Evolutionary conservation across 306 rosid species (phyloP).

Genomic region (Sesbania bispinosa): DNA sequence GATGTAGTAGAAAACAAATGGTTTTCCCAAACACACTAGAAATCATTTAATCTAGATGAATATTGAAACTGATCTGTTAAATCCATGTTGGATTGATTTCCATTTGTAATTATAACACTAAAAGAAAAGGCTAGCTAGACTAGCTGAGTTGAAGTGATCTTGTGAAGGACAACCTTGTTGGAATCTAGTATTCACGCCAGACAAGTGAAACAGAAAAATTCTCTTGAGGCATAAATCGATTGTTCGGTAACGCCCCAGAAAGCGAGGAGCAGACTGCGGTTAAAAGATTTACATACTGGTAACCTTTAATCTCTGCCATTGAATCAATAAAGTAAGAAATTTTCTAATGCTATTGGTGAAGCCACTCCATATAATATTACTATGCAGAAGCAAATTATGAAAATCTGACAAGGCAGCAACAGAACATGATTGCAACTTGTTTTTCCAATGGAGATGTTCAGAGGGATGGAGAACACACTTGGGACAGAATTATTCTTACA

Average conservation of each 20-base stretch:
- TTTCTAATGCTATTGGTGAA: constrained; percentile 6
- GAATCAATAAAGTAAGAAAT: not conserved
- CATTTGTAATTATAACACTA: not conserved
- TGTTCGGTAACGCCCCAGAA: constrained; percentile 20
- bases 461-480: constrained; percentile 9
- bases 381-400: constrained; percentile 27
- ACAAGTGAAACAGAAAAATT: constrained; percentile 9
- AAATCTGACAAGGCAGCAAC: constrained; percentile 33
- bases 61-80: too few relatives aligned
- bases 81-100: too few relatives aligned
- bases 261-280: constrained; percentile 22
- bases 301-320: not conserved
- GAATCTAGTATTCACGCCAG: constrained; percentile 35
- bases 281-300: not conserved
- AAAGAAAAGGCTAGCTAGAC: not conserved
- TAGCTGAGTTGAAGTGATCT: not conserved
- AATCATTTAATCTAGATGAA: too few relatives aligned
- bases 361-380: constrained; percentile 1
- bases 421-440: constrained; percentile 27
- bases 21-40: too few relatives aligned
- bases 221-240: not conserved
- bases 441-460: not conserved
- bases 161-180: constrained; percentile 8
- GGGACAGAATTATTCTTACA: constrained; percentile 12
- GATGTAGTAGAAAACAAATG: too few relatives aligned